phyloP scores from a whole-genome alignment of 805 yeast species.

The Ogataea corticis region DNA sequence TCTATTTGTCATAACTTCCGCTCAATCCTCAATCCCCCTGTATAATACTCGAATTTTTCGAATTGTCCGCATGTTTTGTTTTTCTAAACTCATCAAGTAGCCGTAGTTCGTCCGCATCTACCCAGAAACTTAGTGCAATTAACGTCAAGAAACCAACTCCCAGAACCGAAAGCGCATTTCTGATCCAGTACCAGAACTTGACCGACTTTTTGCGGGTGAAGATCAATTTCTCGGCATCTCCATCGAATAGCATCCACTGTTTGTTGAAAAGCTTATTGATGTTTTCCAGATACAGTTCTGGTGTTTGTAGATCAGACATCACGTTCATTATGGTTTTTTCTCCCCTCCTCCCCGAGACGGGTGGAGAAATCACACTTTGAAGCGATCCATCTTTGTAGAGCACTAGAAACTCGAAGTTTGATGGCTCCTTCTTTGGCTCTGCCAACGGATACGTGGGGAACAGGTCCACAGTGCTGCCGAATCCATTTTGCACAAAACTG shows the following conservation, averaged over 20 bases:
- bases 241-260: slow-evolving; percentile 59
- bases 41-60: not conserved
- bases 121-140: slow-evolving; percentile 30
- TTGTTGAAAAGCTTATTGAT: slow-evolving; percentile 44
- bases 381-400: slow-evolving; percentile 36
- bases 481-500: slow-evolving; percentile 6
- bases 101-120: slow-evolving; percentile 21
- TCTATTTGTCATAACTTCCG: not conserved
- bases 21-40: not conserved
- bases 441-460: slow-evolving; percentile 16
- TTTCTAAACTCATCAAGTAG: slow-evolving; percentile 8
- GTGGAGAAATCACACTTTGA: slow-evolving; percentile 13
- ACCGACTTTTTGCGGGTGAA: slow-evolving; percentile 36
- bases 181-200: slow-evolving; percentile 17
- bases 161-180: slow-evolving; percentile 30
- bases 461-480: slow-evolving; percentile 13
- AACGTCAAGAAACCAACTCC: slow-evolving; percentile 31
- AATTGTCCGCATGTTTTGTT: not conserved
- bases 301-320: slow-evolving; percentile 36
- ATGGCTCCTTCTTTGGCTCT: slow-evolving; percentile 2
- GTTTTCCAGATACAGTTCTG: slow-evolving; percentile 35
- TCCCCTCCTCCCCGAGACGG: not conserved
- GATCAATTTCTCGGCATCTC: slow-evolving; percentile 42
- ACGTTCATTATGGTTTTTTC: slow-evolving; percentile 16
- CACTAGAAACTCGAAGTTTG: slow-evolving; percentile 20